These are phyloP conservation scores for Colletotrichum sp. DNA, from an alignment of 2,329 filamentous ascomycete species.

Conservation along the genomic window DNA sequence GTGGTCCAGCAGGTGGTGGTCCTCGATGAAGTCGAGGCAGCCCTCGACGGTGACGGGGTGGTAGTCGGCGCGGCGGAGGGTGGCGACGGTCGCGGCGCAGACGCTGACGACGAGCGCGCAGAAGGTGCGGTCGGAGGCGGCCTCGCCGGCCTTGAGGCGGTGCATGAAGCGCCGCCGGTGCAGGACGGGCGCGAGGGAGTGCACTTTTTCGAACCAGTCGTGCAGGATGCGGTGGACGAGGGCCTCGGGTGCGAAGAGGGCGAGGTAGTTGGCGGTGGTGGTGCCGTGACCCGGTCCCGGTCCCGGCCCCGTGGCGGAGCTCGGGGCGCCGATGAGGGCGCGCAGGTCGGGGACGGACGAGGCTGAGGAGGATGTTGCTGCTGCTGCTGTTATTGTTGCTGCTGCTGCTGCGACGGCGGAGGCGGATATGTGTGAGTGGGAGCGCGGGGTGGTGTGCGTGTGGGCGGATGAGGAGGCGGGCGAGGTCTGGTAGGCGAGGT, in stretches of 20 bases:
- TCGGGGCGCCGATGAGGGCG: constrained; percentile 12
- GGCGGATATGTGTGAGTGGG: neutral
- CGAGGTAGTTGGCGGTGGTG: neutral
- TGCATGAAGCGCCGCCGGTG: constrained; percentile 34
- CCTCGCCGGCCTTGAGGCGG: constrained; percentile 29
- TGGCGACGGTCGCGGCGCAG: constrained; percentile 37
- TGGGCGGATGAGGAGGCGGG: neutral
- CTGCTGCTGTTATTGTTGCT: neutral
- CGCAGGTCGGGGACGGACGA: constrained; percentile 2
- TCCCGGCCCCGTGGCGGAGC: neutral
- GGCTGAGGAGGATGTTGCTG: neutral
- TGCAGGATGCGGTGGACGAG: constrained; percentile 27
- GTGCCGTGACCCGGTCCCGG: neutral
- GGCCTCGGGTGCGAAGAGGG: constrained; percentile 10
- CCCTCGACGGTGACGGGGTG: constrained; percentile 29
- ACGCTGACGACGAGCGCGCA: constrained; percentile 37
- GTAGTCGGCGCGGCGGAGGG: constrained; percentile 31
- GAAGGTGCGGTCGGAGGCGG: constrained; percentile 30
- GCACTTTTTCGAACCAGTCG: constrained; percentile 40
- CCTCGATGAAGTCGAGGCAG: constrained; percentile 33
- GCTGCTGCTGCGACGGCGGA: neutral
- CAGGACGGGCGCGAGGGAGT: constrained; percentile 37
- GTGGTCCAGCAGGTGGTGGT: constrained; percentile 27
- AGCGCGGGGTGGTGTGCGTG: neutral
- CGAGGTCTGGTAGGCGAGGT: constrained; percentile 1